Evolutionary conservation across 1,139 yeast genomes (phyloP), one percentile per base, ranked within the genome.

Genomic region (Protomyces macrosporus): DNA sequence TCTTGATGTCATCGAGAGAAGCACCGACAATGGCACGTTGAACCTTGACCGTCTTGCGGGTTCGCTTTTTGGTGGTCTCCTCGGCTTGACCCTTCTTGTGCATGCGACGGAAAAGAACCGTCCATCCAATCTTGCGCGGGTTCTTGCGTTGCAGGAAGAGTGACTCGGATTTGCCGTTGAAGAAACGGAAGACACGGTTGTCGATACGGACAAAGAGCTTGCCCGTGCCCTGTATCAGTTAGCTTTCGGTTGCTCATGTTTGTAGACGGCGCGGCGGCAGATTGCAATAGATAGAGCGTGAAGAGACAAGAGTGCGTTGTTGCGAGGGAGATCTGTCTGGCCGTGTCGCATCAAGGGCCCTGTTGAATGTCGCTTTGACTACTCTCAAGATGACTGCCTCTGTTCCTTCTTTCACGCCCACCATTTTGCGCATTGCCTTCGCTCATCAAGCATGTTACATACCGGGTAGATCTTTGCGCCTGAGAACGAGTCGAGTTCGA

Each of bases 61-160:
- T 74, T 83, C 97, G 90, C 88, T 89, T 95, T 88, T 90, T 95
- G 80, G 95, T 76, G 73, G 89, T 66, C 84, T 93, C 98, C 85
- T 93, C 98, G 77, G 97, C 86, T 78, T 91, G 85, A 85, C 99
- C 99, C 85, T 93, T 93, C 88, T 90, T 91, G 96, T 93, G 98
- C 84, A 91, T 97, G 84, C 96, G 89, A 87, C 99, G 93, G 93
- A 84, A 93, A 76, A 93, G 86, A 77, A 91, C 97, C 74, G 99
- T 93, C 99, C 99, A 93, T 72, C 98, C 87, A 79, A 93, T 86
- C 87, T 97, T 89, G 87, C 98, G 90, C 83, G 98, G 99, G 91
- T 95, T 93, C 95, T 93, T 93, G 87, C 98, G 90, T 86, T 95
- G 99, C 78, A 87, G 86, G 95, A 93, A 93, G 78, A 93, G 87